Conservation (phyloP, 2,329 filamentous ascomycete species). For the Leptographium galeiforme region DNA sequence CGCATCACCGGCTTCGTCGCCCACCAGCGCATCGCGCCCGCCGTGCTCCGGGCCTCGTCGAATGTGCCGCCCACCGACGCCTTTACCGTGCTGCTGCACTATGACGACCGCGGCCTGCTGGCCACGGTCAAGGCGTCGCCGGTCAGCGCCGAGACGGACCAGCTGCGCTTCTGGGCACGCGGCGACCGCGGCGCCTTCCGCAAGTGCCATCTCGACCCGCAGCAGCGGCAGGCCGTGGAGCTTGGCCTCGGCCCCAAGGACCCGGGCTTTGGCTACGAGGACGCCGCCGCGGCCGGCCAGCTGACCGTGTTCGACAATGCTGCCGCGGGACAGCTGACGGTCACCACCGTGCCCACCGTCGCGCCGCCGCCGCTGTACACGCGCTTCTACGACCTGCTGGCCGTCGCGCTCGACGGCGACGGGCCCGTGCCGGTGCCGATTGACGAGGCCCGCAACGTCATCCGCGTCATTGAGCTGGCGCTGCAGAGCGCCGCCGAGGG, state of each 20-base stretch:
- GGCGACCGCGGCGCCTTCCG: constrained; percentile 51
- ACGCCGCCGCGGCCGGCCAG: constrained; percentile 22
- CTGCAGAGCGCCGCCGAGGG: constrained; percentile 3
- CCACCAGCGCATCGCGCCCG: constrained; percentile 25
- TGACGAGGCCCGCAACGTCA: constrained; percentile 37
- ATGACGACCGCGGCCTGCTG: constrained; percentile 19
- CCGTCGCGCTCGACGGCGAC: constrained; percentile 31
- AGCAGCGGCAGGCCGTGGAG: constrained; percentile 58
- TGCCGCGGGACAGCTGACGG: constrained; percentile 33
- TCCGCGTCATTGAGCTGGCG: constrained; percentile 33
- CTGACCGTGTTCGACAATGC: constrained; percentile 27
- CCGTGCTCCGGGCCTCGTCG: background rate
- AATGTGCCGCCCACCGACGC: background rate
- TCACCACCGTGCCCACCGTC: constrained; percentile 40
- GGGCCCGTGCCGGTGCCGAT: constrained; percentile 40
- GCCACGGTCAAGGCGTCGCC: constrained; percentile 55
- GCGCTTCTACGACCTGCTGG: constrained; percentile 48
- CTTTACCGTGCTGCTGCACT: constrained; percentile 2
- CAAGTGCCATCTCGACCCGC: constrained; percentile 56
- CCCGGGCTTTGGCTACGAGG: constrained; percentile 51
- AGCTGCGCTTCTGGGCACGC: constrained; percentile 65
- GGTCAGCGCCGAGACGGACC: constrained; percentile 22
- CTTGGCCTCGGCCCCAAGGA: constrained; percentile 47
- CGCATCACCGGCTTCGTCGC: constrained; percentile 53
- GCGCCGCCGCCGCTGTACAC: constrained; percentile 50